Conservation (phyloP, 345 rosid genomes). For the Pugionium cornutum region DNA sequence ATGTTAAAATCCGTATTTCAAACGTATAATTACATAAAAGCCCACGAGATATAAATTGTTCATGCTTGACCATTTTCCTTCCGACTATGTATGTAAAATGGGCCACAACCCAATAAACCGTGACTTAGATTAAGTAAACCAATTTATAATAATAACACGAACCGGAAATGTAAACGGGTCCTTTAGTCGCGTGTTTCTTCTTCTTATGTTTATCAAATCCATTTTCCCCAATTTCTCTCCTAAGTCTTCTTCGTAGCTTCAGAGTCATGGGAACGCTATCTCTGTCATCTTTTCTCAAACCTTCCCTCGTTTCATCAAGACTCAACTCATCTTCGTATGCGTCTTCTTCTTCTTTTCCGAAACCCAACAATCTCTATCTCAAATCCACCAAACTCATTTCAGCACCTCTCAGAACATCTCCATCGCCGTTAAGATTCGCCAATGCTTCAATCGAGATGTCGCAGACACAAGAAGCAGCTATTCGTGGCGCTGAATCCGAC, state of each 20-base stretch:
- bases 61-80: no score
- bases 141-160: neutral
- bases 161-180: slow-evolving; percentile 30
- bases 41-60: no score
- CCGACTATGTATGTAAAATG: no score
- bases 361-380: slow-evolving; percentile 35
- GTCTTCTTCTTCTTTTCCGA: slow-evolving; percentile 22
- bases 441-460: slow-evolving; percentile 42
- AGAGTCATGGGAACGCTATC: slow-evolving; percentile 53
- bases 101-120: no score
- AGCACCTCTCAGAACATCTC: slow-evolving; percentile 38
- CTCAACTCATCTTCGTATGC: slow-evolving; percentile 36
- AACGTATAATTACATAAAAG: no score
- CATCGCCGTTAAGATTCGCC: slow-evolving; percentile 37
- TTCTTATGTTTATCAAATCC: slow-evolving; percentile 20
- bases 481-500: slow-evolving; percentile 74
- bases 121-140: no score
- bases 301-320: slow-evolving; percentile 41
- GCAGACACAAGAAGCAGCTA: slow-evolving; percentile 69
- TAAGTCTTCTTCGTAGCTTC: slow-evolving; percentile 8
- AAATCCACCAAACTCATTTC: slow-evolving; percentile 38
- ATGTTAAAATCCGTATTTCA: no score
- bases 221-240: neutral
- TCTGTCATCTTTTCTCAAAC: slow-evolving; percentile 45
- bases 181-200: slow-evolving; percentile 18